Conservation (phyloP, 2,329 filamentous ascomycete species). For the Aspergillus intermedius region DNA sequence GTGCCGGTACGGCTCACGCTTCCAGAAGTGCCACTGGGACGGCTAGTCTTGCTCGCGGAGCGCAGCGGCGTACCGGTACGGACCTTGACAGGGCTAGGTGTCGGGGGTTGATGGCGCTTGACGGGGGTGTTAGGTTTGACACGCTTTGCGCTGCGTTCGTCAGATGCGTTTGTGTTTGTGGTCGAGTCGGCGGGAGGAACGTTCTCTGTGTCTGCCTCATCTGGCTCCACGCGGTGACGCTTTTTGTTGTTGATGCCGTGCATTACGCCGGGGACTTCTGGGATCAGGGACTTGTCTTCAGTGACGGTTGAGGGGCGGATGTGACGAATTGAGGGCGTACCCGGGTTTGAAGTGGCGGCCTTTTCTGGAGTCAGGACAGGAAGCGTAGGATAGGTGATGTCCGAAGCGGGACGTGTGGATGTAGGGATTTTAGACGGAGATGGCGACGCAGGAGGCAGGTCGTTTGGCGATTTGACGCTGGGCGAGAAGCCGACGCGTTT, state of each 20-base stretch:
- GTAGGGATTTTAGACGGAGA: constrained; percentile 36
- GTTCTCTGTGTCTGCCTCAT: constrained; percentile 28
- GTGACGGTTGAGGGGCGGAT: constrained; percentile 29
- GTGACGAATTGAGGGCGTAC: constrained; percentile 31
- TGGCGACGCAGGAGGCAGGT: constrained; percentile 31
- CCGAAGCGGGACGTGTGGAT: constrained; percentile 17
- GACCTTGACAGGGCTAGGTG: constrained; percentile 31
- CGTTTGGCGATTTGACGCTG: constrained; percentile 50
- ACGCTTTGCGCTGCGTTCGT: constrained; percentile 30
- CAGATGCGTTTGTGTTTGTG: constrained; percentile 3
- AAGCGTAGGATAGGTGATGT: constrained; percentile 32
- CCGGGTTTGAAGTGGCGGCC: constrained; percentile 6
- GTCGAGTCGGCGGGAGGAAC: constrained; percentile 21
- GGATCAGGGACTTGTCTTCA: constrained; percentile 14
- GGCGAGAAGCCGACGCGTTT: constrained; percentile 80
- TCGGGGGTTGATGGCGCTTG: constrained; percentile 10
- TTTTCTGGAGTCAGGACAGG: constrained; percentile 33
- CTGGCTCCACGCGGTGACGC: constrained; percentile 27
- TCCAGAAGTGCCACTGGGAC: constrained; percentile 20
- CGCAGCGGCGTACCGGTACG: constrained; percentile 25
- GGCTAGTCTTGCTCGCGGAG: constrained; percentile 15
- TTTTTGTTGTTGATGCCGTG: constrained; percentile 38
- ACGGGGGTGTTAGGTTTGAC: constrained; percentile 27
- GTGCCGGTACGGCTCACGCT: constrained; percentile 16
- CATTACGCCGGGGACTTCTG: constrained; percentile 29